Conservation (phyloP, 2,329 filamentous ascomycete species). For the Ambrosiella cleistominuta region DNA sequence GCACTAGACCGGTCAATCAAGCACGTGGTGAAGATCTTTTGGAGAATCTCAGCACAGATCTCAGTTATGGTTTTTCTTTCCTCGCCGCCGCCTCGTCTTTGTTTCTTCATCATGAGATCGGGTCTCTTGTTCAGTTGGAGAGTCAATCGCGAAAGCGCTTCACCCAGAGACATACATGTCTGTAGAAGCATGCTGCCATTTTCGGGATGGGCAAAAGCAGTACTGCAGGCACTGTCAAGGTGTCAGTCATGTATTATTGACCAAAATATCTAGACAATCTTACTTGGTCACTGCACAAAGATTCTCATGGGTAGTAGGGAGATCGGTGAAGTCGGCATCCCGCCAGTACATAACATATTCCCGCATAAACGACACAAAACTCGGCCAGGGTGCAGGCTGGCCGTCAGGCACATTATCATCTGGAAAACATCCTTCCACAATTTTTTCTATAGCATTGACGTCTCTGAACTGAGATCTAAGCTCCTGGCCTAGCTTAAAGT, state of each 20-base stretch:
- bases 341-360: slow-evolving; percentile 68
- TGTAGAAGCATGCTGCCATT: slow-evolving; percentile 70
- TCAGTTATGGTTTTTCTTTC: slow-evolving; percentile 68
- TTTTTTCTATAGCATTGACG: slow-evolving; percentile 37
- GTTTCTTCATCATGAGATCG: slow-evolving; percentile 40
- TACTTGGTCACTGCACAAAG: slow-evolving; percentile 61
- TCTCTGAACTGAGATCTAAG: slow-evolving; percentile 38
- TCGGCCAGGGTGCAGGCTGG: slow-evolving; percentile 52
- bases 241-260: not conserved
- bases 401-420: slow-evolving; percentile 39
- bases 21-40: slow-evolving; percentile 81
- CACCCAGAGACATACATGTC: slow-evolving; percentile 66
- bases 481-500: slow-evolving; percentile 50
- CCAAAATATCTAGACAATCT: slow-evolving; percentile 19
- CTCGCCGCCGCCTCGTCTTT: slow-evolving; percentile 33
- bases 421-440: slow-evolving; percentile 47
- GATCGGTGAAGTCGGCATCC: slow-evolving; percentile 59
- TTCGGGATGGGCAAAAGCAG: slow-evolving; percentile 61
- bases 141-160: slow-evolving; percentile 63
- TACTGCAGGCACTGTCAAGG: slow-evolving; percentile 52
- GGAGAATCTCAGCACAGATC: slow-evolving; percentile 71
- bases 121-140: slow-evolving; percentile 70
- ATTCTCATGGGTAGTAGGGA: slow-evolving; percentile 57
- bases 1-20: slow-evolving; percentile 61
- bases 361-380: slow-evolving; percentile 62